A percentile compares a stretch with the other conserved stretches of the same genome.
These are phyloP conservation scores for Penicillium oxalicum DNA, from an alignment of 2,329 filamentous ascomycete species.

Conservation along the genomic window DNA sequence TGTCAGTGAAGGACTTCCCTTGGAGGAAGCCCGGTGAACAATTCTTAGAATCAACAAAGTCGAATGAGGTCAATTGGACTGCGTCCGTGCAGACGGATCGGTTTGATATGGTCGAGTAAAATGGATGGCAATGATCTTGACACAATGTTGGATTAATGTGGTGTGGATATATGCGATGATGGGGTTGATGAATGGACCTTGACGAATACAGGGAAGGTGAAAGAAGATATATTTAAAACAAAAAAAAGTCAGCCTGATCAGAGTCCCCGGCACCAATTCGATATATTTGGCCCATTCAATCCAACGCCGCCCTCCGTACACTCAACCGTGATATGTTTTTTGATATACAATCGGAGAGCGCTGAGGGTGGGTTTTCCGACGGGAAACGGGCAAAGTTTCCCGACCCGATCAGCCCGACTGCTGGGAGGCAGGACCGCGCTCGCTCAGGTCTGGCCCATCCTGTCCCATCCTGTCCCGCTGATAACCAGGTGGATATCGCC, in stretches of 20 bases:
- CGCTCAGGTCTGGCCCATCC: constrained; percentile 20
- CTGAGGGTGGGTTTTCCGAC: constrained; percentile 27
- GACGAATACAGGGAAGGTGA: too few relatives aligned
- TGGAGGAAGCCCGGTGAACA: background rate
- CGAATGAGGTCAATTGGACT: too few relatives aligned
- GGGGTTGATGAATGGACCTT: too few relatives aligned
- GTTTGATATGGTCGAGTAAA: too few relatives aligned
- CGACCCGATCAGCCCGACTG: constrained; percentile 13
- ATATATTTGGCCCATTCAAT: constrained; percentile 3
- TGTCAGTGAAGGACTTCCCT: background rate
- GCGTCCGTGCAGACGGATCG: too few relatives aligned
- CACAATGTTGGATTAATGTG: too few relatives aligned
- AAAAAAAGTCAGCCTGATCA: constrained; percentile 1
- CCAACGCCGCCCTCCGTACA: constrained; percentile 17
- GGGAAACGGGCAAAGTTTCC: constrained; percentile 30
- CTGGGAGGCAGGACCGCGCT: constrained; percentile 10
- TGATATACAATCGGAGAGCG: constrained; percentile 27
- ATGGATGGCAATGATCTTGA: too few relatives aligned
- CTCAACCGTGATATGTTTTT: constrained; percentile 24
- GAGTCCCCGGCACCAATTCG: constrained; percentile 10
- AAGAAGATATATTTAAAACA: too few relatives aligned
- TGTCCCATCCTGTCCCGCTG: constrained; percentile 26
- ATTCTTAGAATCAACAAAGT: background rate
- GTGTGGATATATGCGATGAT: too few relatives aligned
- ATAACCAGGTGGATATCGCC: constrained; percentile 26